Base-by-base conservation (phyloP, 176 grass and related monocot genomes). In the Oryza australiensis region DNA sequence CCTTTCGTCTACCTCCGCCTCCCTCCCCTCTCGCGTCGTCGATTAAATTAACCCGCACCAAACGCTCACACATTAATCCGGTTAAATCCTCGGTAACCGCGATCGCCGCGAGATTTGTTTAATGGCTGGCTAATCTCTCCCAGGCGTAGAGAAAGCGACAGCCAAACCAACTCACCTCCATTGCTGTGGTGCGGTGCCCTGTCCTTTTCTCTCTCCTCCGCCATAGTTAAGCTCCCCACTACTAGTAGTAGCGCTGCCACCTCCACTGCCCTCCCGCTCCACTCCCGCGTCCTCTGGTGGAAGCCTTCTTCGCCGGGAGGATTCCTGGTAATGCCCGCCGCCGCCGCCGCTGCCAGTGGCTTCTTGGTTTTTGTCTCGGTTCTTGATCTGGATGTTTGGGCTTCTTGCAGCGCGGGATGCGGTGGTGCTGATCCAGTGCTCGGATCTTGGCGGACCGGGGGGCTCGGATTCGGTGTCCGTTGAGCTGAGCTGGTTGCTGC, bases 371-470 rank as follows among this genome's bases (percentile, higher is more conserved):
- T 15, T 15, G 13, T 16, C 14, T 15, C 45, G 3, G 12, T 68
- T 59, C 49, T 75, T 60, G 73, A 76, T 76, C 13, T 43, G 43
- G 42, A 49, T 49, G 70, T 29, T 27, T 6, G 7, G 53, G 5
- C 1, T 73, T 51, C 73, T 87, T 37, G 72, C 86, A 82, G 72
- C 66, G 79, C 32, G 66, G 74, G 73, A 87, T 87, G 86, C 73
- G 73, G 86, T 73, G 66, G 79, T 87, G 86, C 55, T 87, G 86
- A 75, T 67, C 74, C 86, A 4, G 80, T 23, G 80, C 81, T 74
- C 69, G 75, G 69, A 88, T 79, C 80, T 86, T 15, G 51, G 0
- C 4, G 51, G 18, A 22, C n/a, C n/a, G n/a, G n/a, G n/a, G n/a
- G n/a, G n/a, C n/a, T n/a, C 4, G 51, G 18, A 22, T 20, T 82